Base-by-base conservation (phyloP, 129 eudicot genomes). In the Heracleum sosnowskyi region DNA sequence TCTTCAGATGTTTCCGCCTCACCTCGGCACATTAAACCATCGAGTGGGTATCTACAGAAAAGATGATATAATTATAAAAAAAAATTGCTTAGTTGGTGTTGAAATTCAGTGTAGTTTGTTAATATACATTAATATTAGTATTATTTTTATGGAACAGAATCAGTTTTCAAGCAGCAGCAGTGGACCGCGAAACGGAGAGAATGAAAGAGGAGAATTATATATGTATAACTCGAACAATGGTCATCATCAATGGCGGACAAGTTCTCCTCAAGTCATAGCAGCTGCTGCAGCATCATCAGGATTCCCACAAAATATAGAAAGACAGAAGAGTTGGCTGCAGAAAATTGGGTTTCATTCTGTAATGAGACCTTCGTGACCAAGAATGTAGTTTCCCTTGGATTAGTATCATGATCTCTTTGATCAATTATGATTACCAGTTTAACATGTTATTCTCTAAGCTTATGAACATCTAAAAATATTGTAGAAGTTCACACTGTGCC, bases 281-380 rank as follows among this genome's bases (percentile, higher is more conserved):
- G 84, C 86, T 87, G 92, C 90, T 95, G 97, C 97, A 92, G 99
- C 97, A 96, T 96, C 99, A 92, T 96, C 99, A 96, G 95, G 99
- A 96, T 96, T 92, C 97, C 91, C 86, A 69, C 94, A 86, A 81
- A 86, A 55, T 77, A 64, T 79, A 26, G 46, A 33, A 37, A 64
- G 88, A 80, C 83, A 89, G 22, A 83, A 85, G 73, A 86, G 87
- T 81, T 89, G 93, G 96, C 75, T 80, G 69, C 90, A 78, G 62
- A 78, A 82, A 36, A 85, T 78, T 53, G 90, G 88, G 69, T 82
- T 75, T 86, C 83, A 87, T 81, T 81, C 85, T 73, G 68, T 88
- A 79, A 87, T 79, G 78, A 88, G 90, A 47, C 94, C 88, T 64
- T 81, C 83, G 0, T 89, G 37, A 80, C 35, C 44, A 41, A 47